phyloP scores from a whole-genome alignment of 768 basidiomycete genomes.

The Tricholomella constricta region DNA sequence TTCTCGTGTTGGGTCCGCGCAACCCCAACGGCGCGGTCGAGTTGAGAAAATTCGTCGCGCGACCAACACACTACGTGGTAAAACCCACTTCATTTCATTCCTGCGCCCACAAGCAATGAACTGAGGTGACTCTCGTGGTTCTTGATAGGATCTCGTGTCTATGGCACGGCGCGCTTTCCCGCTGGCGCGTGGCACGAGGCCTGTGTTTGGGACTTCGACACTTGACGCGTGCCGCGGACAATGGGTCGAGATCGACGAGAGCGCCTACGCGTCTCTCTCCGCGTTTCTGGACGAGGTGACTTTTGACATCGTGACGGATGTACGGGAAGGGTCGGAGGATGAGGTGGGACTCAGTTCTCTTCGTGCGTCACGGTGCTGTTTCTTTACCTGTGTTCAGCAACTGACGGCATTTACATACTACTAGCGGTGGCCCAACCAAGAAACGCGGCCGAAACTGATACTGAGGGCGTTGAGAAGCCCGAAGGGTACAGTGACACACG shows the following conservation, averaged over 20 bases:
- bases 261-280: conserved; percentile 29
- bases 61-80: conserved; percentile 27
- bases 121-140: neutral
- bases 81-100: neutral
- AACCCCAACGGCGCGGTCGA: conserved; percentile 7
- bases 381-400: too few relatives aligned
- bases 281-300: conserved; percentile 30
- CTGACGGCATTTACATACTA: too few relatives aligned
- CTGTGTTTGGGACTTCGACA: conserved; percentile 25
- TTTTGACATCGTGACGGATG: conserved; percentile 12
- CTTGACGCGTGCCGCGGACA: conserved; percentile 31
- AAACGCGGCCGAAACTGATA: too few relatives aligned
- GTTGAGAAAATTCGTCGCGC: conserved; percentile 25
- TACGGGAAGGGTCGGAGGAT: neutral
- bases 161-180: conserved; percentile 19
- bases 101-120: neutral
- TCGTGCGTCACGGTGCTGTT: too few relatives aligned
- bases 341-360: neutral
- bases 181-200: conserved; percentile 4
- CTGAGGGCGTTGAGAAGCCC: too few relatives aligned
- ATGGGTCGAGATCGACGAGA: conserved; percentile 31
- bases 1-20: conserved; percentile 24
- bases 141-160: conserved; percentile 23
- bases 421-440: too few relatives aligned
- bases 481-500: too few relatives aligned